phyloP scores from a whole-genome alignment of 495 filamentous ascomycete genomes.

The Amniculicola lignicola region DNA sequence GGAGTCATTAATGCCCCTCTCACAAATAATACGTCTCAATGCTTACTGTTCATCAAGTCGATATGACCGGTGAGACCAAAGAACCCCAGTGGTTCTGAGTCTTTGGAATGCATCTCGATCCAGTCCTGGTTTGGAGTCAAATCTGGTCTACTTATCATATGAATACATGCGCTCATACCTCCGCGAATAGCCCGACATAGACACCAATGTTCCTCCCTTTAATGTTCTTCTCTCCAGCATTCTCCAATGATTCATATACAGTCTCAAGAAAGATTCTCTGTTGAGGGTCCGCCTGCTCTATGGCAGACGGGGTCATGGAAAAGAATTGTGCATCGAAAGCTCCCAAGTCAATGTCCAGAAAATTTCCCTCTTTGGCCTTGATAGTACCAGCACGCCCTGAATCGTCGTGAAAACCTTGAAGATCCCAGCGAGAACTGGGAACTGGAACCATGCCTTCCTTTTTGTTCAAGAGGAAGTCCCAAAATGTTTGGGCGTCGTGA shows the following conservation, averaged over 20 bases:
- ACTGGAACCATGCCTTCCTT: background rate
- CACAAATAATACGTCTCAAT: background rate
- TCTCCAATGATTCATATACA: constrained; percentile 10
- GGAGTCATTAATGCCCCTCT: background rate
- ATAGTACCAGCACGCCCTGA: background rate
- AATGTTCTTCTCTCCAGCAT: background rate
- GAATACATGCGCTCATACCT: background rate
- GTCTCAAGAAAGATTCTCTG: constrained; percentile 4
- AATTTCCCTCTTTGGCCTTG: background rate
- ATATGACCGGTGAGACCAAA: background rate
- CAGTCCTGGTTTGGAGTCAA: background rate
- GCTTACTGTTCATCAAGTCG: background rate
- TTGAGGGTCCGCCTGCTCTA: constrained; percentile 2
- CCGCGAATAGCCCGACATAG: background rate
- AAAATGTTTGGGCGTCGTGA: background rate
- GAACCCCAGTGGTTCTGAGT: background rate
- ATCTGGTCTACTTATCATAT: background rate
- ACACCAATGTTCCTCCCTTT: background rate
- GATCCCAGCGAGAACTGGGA: background rate
- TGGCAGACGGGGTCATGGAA: background rate
- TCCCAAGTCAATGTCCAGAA: background rate
- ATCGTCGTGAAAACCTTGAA: background rate
- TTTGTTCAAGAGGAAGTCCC: constrained; percentile 11
- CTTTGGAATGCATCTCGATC: constrained; percentile 2
- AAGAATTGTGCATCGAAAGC: constrained; percentile 1